Evolutionary conservation across 805 yeast species (phyloP).

Genomic region (Naumovozyma castellii): DNA sequence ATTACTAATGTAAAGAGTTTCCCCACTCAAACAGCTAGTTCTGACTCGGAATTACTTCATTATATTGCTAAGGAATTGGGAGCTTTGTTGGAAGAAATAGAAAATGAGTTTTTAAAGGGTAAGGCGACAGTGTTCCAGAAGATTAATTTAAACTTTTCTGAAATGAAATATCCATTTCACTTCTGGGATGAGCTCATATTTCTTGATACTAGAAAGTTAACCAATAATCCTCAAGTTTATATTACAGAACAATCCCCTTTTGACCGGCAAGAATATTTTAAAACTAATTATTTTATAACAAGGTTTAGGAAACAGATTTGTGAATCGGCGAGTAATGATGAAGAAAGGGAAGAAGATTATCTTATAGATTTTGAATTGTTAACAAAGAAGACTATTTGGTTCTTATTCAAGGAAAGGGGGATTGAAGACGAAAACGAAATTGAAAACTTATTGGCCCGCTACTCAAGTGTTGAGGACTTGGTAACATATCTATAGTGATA

Average conservation of each 20-base stretch:
- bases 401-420: background rate
- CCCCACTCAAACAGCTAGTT: background rate
- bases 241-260: slow-evolving; percentile 5
- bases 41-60: background rate
- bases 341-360: background rate
- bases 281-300: background rate
- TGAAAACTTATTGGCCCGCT: background rate
- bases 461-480: background rate
- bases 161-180: slow-evolving; percentile 2
- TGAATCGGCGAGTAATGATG: background rate
- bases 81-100: background rate
- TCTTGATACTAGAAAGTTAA: background rate
- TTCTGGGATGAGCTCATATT: slow-evolving; percentile 7
- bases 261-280: slow-evolving; percentile 5
- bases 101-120: background rate
- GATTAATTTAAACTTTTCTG: slow-evolving; percentile 5
- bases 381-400: slow-evolving; percentile 5
- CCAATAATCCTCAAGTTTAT: slow-evolving; percentile 1
- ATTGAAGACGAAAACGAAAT: background rate
- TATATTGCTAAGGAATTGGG: background rate
- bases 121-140: background rate
- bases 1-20: background rate
- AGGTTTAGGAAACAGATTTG: background rate
- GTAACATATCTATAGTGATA: background rate
- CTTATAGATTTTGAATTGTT: background rate